Conservation (phyloP, 768 basidiomycete genomes). For the Suillus hirtellus region DNA sequence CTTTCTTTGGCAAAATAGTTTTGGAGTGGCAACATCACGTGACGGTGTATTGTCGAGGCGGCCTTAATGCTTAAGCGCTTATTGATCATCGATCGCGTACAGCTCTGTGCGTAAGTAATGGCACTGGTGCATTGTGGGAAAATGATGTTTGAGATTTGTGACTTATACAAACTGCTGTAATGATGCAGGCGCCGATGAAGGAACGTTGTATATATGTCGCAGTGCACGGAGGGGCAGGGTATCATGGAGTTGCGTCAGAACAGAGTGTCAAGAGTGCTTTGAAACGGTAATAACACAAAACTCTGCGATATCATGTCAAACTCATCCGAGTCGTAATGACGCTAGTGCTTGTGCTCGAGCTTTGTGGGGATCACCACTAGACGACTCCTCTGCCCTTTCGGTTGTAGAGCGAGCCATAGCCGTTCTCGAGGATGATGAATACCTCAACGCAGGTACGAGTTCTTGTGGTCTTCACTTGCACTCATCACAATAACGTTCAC, state of each 20-base stretch:
- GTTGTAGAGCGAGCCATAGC: slow-evolving; percentile 56
- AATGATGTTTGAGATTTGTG: too few relatives aligned
- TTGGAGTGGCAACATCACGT: too few relatives aligned
- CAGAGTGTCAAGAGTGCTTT: slow-evolving; percentile 55
- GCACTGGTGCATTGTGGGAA: too few relatives aligned
- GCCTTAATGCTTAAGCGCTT: not conserved
- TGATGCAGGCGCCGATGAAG: not conserved
- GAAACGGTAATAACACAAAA: slow-evolving; percentile 44
- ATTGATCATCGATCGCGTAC: not conserved
- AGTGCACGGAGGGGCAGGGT: slow-evolving; percentile 80
- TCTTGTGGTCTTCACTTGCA: slow-evolving; percentile 2
- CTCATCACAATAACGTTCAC: not conserved
- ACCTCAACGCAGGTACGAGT: slow-evolving; percentile 66
- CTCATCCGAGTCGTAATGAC: slow-evolving; percentile 1
- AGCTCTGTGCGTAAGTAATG: too few relatives aligned
- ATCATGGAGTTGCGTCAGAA: slow-evolving; percentile 51
- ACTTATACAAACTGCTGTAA: too few relatives aligned
- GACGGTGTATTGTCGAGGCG: too few relatives aligned
- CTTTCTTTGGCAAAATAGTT: too few relatives aligned
- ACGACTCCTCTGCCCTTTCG: slow-evolving; percentile 36
- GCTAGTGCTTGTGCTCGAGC: slow-evolving; percentile 55
- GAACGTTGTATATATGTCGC: slow-evolving; percentile 44
- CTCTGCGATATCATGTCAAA: not conserved
- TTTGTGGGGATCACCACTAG: slow-evolving; percentile 24
- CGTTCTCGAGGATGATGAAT: slow-evolving; percentile 63